A percentile compares a stretch with the other conserved stretches of the same genome.
Conservation (phyloP, 2,329 filamentous ascomycete genomes). For the Cladosporium colombiae region DNA sequence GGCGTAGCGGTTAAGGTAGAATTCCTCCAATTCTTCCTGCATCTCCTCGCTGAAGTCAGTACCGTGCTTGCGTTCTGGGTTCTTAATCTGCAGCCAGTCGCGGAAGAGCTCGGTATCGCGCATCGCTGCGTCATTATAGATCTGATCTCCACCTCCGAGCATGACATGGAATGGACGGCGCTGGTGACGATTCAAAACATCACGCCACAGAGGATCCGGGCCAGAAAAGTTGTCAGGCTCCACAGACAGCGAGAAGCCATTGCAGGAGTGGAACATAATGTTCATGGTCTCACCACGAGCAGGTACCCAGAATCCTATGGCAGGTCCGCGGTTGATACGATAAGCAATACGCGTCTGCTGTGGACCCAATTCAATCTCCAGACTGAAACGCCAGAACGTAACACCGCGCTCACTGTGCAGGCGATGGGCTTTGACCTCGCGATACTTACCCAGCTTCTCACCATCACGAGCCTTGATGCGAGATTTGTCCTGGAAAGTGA, state of each 20-base stretch:
- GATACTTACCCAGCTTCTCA: slow-evolving; percentile 77
- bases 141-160: slow-evolving; percentile 94
- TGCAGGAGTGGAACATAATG: slow-evolving; percentile 98
- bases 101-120: slow-evolving; percentile 73
- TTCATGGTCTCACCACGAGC: slow-evolving; percentile 86
- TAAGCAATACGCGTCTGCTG: slow-evolving; percentile 87
- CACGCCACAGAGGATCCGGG: slow-evolving; percentile 94
- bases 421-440: slow-evolving; percentile 77
- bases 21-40: slow-evolving; percentile 83
- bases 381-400: slow-evolving; percentile 96
- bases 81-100: slow-evolving; percentile 80
- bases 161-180: slow-evolving; percentile 94
- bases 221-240: slow-evolving; percentile 81
- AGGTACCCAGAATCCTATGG: slow-evolving; percentile 93
- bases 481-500: slow-evolving; percentile 45
- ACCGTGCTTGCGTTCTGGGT: slow-evolving; percentile 75
- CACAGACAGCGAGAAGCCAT: slow-evolving; percentile 83
- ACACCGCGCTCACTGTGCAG: slow-evolving; percentile 82
- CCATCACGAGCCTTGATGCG: slow-evolving; percentile 65
- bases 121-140: slow-evolving; percentile 89
- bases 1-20: slow-evolving; percentile 84
- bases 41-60: slow-evolving; percentile 77
- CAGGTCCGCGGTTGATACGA: slow-evolving; percentile 87
- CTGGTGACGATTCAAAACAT: slow-evolving; percentile 91
- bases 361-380: slow-evolving; percentile 82